Evolutionary conservation across 371 early-diverging fungal species (phyloP).

Genomic region (Apophysomyces sp.): DNA sequence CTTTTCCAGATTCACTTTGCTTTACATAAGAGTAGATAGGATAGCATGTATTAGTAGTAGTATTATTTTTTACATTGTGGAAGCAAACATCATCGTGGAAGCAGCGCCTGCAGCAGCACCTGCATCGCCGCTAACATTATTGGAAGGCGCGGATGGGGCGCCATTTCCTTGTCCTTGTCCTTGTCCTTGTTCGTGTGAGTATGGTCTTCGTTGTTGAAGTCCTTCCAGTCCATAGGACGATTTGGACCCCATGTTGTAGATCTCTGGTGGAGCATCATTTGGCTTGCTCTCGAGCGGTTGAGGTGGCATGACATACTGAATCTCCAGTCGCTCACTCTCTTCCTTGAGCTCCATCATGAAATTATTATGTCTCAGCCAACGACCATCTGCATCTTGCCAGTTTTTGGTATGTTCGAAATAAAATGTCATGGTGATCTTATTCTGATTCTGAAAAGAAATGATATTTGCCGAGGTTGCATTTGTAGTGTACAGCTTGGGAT

Average conservation of each 20-base stretch:
- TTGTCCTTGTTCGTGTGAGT: conserved; percentile 4
- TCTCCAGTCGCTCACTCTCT: conserved; percentile 57
- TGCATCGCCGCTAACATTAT: conserved; percentile 1
- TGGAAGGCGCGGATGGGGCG: not conserved
- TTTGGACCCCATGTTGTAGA: conserved; percentile 30
- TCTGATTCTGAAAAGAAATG: conserved; percentile 35
- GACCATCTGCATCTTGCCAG: conserved; percentile 73
- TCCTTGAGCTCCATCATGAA: conserved; percentile 68
- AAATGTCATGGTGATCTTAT: conserved; percentile 30
- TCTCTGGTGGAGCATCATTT: conserved; percentile 32
- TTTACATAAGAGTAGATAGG: too few relatives aligned
- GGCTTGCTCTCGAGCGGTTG: conserved; percentile 22
- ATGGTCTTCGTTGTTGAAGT: conserved; percentile 25
- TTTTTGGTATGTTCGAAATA: conserved; percentile 69
- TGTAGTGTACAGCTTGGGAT: conserved; percentile 27
- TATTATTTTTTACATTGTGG: conserved; percentile 26
- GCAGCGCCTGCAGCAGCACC: conserved; percentile 35
- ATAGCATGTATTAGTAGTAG: too few relatives aligned
- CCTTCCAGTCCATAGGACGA: conserved; percentile 35
- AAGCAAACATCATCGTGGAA: conserved; percentile 30
- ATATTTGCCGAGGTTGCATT: conserved; percentile 34
- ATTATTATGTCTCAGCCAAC: conserved; percentile 66
- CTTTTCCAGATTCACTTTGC: too few relatives aligned
- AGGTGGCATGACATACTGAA: conserved; percentile 47
- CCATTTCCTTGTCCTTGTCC: conserved; percentile 3